Conservation (phyloP, 371 early-diverging fungal species). For the Umbelopsis sp. region DNA sequence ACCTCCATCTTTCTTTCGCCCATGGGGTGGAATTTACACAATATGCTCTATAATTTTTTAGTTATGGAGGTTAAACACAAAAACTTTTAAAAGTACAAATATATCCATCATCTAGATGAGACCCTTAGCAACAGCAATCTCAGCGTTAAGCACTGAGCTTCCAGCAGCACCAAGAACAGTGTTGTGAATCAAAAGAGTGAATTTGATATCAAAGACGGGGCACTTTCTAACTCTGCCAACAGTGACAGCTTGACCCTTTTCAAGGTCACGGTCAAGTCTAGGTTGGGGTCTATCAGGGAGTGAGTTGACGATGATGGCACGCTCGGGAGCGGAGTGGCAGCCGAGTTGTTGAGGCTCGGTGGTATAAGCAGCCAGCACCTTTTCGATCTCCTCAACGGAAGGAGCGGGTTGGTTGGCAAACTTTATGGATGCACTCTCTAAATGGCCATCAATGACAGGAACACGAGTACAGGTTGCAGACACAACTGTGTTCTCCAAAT, state of each 20-base stretch:
- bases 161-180: conserved; percentile 97
- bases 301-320: conserved; percentile 75
- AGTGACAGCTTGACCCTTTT: conserved; percentile 86
- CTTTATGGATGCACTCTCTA: conserved; percentile 84
- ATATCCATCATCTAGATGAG: conserved; percentile 42
- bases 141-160: conserved; percentile 93
- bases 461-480: conserved; percentile 97
- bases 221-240: conserved; percentile 90
- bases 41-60: too few species aligned
- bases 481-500: conserved; percentile 62
- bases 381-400: conserved; percentile 71
- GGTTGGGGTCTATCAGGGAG: conserved; percentile 93
- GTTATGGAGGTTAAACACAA: background rate
- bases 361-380: conserved; percentile 71
- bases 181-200: conserved; percentile 91
- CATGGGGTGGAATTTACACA: too few species aligned
- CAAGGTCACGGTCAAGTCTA: conserved; percentile 85
- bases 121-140: conserved; percentile 85
- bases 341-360: conserved; percentile 77
- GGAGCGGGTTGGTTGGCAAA: conserved; percentile 71
- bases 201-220: conserved; percentile 86
- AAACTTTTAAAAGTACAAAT: background rate
- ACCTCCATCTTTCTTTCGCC: too few species aligned
- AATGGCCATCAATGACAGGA: conserved; percentile 95
- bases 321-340: conserved; percentile 80